A percentile compares a stretch with the other conserved stretches of the same genome.
phyloP scores from a whole-genome alignment of 805 yeast species.

The Torulaspora microellipsoides region DNA sequence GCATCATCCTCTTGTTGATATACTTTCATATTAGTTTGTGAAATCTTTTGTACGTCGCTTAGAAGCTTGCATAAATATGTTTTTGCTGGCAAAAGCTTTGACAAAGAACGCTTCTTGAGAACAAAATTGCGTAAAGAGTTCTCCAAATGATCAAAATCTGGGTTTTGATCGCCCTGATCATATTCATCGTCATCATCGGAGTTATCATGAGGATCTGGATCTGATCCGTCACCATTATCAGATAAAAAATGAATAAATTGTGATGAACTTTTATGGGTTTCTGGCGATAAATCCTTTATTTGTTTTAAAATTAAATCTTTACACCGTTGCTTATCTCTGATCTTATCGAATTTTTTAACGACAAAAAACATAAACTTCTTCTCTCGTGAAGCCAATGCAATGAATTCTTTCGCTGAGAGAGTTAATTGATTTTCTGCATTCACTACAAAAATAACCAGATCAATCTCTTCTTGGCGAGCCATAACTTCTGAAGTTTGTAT shows the following conservation, averaged over 20 bases:
- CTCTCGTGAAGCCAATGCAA: conserved; percentile 84
- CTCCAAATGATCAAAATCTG: conserved; percentile 79
- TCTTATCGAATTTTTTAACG: conserved; percentile 86
- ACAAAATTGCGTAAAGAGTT: conserved; percentile 81
- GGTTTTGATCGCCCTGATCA: conserved; percentile 39
- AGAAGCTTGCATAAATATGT: conserved; percentile 72
- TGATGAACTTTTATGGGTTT: conserved; percentile 79
- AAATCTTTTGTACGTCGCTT: conserved; percentile 56
- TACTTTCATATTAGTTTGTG: conserved; percentile 57
- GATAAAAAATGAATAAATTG: conserved; percentile 93
- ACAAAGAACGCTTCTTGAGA: conserved; percentile 79
- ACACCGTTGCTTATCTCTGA: conserved; percentile 77
- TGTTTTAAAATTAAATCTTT: conserved; percentile 73
- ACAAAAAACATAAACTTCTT: conserved; percentile 90
- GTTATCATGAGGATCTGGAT: conserved; percentile 34
- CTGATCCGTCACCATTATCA: conserved; percentile 47
- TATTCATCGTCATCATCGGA: conserved; percentile 34
- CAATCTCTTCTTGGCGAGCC: conserved; percentile 95
- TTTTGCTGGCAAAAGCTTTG: conserved; percentile 89
- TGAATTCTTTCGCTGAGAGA: conserved; percentile 88
- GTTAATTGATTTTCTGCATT: conserved; percentile 96
- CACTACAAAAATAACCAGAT: conserved; percentile 91
- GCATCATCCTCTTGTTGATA: conserved; percentile 47
- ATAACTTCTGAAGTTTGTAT: conserved; percentile 92
- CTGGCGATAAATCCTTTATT: conserved; percentile 80